Percentiles rank a stretch among this genome's conserved stretches.
Evolutionary conservation across 106 monocot genomes (phyloP).

Genomic region (Allium cepa): DNA sequence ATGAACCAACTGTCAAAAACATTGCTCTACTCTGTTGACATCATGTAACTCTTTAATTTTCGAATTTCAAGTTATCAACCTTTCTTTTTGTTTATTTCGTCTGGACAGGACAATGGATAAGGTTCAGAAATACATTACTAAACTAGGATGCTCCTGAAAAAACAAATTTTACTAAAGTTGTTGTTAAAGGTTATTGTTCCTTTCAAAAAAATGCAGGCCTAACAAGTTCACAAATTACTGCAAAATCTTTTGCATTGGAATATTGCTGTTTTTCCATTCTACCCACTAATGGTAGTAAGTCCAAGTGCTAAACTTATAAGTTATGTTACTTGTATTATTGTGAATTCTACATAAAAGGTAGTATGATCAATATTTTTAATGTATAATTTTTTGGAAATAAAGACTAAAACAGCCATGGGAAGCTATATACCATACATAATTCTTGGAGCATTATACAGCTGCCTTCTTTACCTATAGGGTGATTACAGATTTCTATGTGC

Average conservation of each 20-base stretch:
- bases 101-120: too few species aligned
- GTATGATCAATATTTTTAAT: not conserved
- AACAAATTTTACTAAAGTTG: too few species aligned
- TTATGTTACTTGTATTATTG: not conserved
- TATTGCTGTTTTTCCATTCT: constrained; percentile 91
- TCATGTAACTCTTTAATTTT: constrained; percentile 15
- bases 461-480: constrained; percentile 58
- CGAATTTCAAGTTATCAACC: not conserved
- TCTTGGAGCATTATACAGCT: constrained; percentile 67
- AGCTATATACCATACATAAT: constrained; percentile 57
- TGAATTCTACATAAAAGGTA: not conserved
- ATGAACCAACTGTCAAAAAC: constrained; percentile 2
- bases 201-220: constrained; percentile 28
- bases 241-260: constrained; percentile 73
- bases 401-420: constrained; percentile 73
- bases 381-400: not conserved
- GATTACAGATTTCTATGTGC: too few species aligned
- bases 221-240: constrained; percentile 63
- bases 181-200: too few species aligned
- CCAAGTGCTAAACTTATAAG: constrained; percentile 68
- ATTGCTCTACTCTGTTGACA: constrained; percentile 19
- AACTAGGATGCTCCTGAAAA: too few species aligned
- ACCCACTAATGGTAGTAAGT: constrained; percentile 84
- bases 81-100: not conserved
- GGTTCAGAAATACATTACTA: too few species aligned